Base-by-base conservation (phyloP, 1,284 basidiomycete genomes). In the Agroathelia rolfsii region DNA sequence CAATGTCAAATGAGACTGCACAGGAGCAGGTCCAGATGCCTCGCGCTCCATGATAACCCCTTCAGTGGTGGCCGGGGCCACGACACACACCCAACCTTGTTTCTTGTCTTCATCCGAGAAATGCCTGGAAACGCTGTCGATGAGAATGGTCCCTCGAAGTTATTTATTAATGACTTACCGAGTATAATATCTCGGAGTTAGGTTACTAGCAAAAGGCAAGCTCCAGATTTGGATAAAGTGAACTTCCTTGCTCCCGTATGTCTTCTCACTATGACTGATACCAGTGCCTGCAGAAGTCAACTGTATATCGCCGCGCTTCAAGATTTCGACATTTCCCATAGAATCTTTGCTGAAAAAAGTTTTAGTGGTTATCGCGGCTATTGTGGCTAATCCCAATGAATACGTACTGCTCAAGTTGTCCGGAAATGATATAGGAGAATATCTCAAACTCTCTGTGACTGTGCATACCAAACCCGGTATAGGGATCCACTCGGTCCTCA, bases 201-300 rank as follows among this genome's bases (percentile, higher is more conserved):
- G 67, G 15, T 70, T 59, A 19, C 61, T 40, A 20, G 66, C 48
- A 48, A 61, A 62, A 1, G 90, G 88, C 0, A 73, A 28, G 3
- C 78, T 73, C 90, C 89, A 94, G 44, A 94, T 92, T 52, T 89
- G 83, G 8, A 90, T 66, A 62, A 93, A 90, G 55, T 94, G 82
- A 1, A 79, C 78, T 34, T 71, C 64, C 29, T 65, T 55, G 5
- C 50, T 35, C 16, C 78, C 76, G 44, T 80, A 55, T 3, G 69
- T 60, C 43, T 81, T 71, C 50, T 87, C 83, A 40, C 88, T 90
- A 58, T 90, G 87, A 0, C 75, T 68, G 43, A 92, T 89, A 3
- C 87, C 87, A 0, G 80, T 86, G 6, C 92, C 90, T 1, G 89
- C 79, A 2, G 80, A 84, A 0, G 90, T 95, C 62, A 94, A 77